Conservation (phyloP, 352 stramenopile species). For the Phytophthora aleatoria region DNA sequence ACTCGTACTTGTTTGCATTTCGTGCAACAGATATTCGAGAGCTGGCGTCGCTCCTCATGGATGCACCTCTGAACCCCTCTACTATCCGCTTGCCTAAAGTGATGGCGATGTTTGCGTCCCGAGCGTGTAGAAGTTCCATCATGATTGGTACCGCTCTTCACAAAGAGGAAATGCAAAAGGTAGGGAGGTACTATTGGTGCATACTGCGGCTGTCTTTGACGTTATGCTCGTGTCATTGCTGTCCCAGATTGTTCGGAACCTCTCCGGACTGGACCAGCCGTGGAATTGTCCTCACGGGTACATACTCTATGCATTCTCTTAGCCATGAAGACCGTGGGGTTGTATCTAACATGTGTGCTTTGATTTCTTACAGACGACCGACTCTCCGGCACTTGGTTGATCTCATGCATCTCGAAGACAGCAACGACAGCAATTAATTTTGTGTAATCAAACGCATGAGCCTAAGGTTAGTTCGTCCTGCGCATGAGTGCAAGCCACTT, state of each 20-base stretch:
- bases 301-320: slow-evolving; percentile 30
- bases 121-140: slow-evolving; percentile 94
- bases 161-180: slow-evolving; percentile 91
- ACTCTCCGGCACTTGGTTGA: slow-evolving; percentile 82
- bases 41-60: slow-evolving; percentile 82
- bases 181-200: slow-evolving; percentile 36
- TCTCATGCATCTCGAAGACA: slow-evolving; percentile 48
- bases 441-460: slow-evolving; percentile 16
- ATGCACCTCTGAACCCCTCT: slow-evolving; percentile 53
- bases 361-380: slow-evolving; percentile 46
- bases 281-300: slow-evolving; percentile 96
- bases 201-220: background rate
- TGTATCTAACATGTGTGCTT: background rate
- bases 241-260: slow-evolving; percentile 83
- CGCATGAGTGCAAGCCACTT: slow-evolving; percentile 21
- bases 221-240: background rate
- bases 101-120: slow-evolving; percentile 96
- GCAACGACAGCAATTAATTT: slow-evolving; percentile 22
- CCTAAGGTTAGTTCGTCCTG: slow-evolving; percentile 1
- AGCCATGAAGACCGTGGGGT: too few species aligned
- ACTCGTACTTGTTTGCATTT: background rate
- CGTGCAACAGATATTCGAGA: slow-evolving; percentile 83
- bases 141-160: slow-evolving; percentile 97
- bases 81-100: slow-evolving; percentile 93
- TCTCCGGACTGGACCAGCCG: slow-evolving; percentile 91